These are phyloP conservation scores for Pleurotus sapidus DNA, from an alignment of 768 basidiomycete species.

Conservation along the genomic window DNA sequence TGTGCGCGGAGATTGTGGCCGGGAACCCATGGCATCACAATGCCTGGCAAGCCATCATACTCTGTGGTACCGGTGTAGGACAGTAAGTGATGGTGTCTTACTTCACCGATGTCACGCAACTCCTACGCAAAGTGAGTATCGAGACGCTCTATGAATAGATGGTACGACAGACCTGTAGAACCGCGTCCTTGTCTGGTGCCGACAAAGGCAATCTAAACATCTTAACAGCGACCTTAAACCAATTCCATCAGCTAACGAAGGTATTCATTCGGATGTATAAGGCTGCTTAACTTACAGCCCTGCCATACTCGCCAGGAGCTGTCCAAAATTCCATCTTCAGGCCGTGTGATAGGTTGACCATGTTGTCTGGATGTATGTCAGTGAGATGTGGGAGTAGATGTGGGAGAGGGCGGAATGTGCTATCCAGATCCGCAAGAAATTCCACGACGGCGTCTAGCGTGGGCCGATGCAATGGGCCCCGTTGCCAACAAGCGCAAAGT, in stretches of 20 bases:
- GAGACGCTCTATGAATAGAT: no score
- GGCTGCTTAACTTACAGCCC: no score
- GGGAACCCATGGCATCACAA: neutral
- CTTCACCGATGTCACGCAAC: neutral
- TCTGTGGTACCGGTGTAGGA: neutral
- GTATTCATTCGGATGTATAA: no score
- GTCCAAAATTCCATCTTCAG: neutral
- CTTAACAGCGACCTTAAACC: no score
- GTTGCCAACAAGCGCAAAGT: constrained; percentile 3
- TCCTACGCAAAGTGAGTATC: neutral
- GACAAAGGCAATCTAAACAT: no score
- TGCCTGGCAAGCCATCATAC: neutral
- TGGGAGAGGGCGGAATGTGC: neutral
- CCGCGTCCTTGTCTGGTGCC: no score
- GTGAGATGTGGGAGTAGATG: neutral
- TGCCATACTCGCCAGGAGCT: no score
- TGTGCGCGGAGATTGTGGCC: neutral
- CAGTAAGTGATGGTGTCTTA: neutral
- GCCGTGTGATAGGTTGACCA: neutral
- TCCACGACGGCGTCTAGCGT: neutral
- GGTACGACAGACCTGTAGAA: no score
- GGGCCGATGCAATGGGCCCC: neutral
- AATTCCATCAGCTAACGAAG: no score
- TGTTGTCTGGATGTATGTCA: neutral
- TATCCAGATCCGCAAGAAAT: neutral